A percentile compares a stretch with the other conserved stretches of the same genome.
Evolutionary conservation across 1,284 basidiomycete species (phyloP).

Genomic region (Puccinia novopanici): DNA sequence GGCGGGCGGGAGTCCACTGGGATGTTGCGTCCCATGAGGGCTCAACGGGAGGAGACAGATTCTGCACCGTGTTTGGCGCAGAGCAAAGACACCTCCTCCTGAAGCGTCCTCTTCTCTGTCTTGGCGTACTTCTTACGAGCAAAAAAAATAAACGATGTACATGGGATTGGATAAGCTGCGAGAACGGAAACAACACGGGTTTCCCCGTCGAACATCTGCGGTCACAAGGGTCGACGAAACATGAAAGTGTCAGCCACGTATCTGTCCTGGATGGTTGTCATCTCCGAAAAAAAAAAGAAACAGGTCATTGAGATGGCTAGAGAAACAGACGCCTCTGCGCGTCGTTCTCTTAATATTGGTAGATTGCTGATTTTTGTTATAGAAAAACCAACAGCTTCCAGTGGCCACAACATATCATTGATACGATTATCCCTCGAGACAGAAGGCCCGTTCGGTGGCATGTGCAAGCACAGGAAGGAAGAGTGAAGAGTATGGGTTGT

Average conservation of each 20-base stretch:
- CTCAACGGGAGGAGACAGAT: no score
- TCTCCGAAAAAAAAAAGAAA: conserved; percentile 16
- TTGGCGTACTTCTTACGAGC: no score
- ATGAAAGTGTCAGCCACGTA: conserved; percentile 38
- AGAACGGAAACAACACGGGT: no score
- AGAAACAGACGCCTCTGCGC: background rate
- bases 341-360: conserved; percentile 25
- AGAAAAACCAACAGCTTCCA: conserved; percentile 24
- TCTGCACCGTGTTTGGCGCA: no score
- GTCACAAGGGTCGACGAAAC: background rate
- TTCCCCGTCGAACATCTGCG: no score
- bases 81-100: no score
- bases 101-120: no score
- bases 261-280: conserved; percentile 41
- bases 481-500: background rate
- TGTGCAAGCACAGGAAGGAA: background rate
- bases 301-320: conserved; percentile 45
- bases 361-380: background rate
- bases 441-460: background rate
- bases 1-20: no score
- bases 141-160: no score
- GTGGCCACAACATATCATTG: conserved; percentile 45
- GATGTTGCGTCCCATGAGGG: no score
- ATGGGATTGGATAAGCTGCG: no score
- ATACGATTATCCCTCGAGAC: background rate